Percentiles rank a stretch among this genome's conserved stretches.
phyloP scores from a whole-genome alignment of 441 rosid species.

The Pelargonium australe region DNA sequence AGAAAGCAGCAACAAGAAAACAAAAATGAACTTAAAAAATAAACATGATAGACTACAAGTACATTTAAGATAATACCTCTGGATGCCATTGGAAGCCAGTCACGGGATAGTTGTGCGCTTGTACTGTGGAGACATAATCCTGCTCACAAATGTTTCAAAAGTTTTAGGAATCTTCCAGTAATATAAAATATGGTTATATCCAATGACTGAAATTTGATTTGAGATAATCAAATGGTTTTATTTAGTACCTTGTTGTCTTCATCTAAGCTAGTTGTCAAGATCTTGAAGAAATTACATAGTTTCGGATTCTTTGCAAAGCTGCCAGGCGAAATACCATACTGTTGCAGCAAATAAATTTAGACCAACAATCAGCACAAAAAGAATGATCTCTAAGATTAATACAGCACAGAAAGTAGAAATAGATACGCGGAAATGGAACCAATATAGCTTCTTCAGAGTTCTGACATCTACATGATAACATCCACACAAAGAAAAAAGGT shows the following conservation, averaged over 20 bases:
- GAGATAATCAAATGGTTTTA: neutral
- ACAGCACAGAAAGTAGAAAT: neutral
- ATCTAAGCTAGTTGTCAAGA: slow-evolving; percentile 68
- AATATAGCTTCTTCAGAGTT: neutral
- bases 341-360: slow-evolving; percentile 22
- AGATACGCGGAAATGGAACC: neutral
- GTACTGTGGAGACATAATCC: slow-evolving; percentile 83
- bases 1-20: neutral
- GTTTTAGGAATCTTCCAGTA: slow-evolving; percentile 14
- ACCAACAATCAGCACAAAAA: neutral
- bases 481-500: neutral
- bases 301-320: slow-evolving; percentile 34
- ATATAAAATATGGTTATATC: neutral
- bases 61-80: slow-evolving; percentile 46
- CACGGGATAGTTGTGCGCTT: slow-evolving; percentile 65
- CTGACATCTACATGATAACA: neutral
- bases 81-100: slow-evolving; percentile 97
- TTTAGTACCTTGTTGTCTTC: slow-evolving; percentile 48
- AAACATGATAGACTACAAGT: neutral
- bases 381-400: neutral
- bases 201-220: neutral
- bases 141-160: slow-evolving; percentile 20
- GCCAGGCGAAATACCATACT: slow-evolving; percentile 75
- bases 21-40: neutral
- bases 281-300: slow-evolving; percentile 57